Evolutionary conservation across 139 green algal species (phyloP).

Genomic region (Coelastrella sp.): DNA sequence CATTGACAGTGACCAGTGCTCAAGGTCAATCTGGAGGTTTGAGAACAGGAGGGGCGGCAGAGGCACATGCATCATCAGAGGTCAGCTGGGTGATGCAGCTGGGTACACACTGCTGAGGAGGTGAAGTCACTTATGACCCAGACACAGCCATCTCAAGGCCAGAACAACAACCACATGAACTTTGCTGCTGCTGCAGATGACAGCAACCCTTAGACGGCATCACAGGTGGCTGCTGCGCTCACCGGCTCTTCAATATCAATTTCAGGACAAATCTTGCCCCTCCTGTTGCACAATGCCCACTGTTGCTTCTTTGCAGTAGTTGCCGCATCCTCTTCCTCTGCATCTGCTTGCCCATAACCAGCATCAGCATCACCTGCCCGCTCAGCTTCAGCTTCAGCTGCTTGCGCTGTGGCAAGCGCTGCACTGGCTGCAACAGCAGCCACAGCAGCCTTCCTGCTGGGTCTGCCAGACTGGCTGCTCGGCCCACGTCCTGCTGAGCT

Average conservation of each 20-base stretch:
- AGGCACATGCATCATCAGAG: background rate
- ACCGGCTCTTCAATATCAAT: constrained; percentile 25
- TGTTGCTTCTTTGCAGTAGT: background rate
- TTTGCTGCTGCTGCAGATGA: background rate
- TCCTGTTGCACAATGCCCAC: background rate
- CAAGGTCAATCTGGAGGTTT: constrained; percentile 14
- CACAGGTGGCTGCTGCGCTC: background rate
- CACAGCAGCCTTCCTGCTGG: background rate
- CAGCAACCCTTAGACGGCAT: background rate
- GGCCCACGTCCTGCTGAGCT: background rate
- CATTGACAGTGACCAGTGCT: background rate
- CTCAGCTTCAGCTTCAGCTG: background rate
- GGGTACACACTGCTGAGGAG: too few species aligned
- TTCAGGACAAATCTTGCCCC: constrained; percentile 5
- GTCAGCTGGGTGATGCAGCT: too few species aligned
- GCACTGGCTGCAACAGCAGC: background rate
- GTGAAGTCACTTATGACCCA: too few species aligned
- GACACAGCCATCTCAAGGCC: too few species aligned
- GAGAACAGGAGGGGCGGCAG: background rate
- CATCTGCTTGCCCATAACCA: background rate
- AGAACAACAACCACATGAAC: background rate
- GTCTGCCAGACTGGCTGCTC: background rate
- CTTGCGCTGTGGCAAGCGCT: background rate
- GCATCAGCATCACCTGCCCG: constrained; percentile 10
- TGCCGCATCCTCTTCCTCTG: background rate